These are phyloP conservation scores for Obelidium mucronatum DNA, from an alignment of 192 early-diverging fungal species.

Conservation along the genomic window DNA sequence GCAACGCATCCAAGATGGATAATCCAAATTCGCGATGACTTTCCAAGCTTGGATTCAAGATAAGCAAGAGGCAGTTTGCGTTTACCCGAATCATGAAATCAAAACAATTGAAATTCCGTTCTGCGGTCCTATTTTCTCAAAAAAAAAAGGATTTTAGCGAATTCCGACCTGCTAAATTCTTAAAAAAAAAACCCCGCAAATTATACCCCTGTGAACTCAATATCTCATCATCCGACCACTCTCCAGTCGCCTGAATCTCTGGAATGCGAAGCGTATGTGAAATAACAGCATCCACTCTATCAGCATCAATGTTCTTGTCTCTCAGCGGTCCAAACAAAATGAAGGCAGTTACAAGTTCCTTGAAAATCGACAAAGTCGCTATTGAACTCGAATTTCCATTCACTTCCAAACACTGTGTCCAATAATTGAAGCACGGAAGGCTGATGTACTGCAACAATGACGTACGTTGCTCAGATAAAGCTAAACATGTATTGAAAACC, in stretches of 20 bases:
- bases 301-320: constrained; percentile 53
- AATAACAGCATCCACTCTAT: constrained; percentile 57
- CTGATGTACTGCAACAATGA: too few species aligned
- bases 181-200: neutral
- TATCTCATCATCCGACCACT: neutral
- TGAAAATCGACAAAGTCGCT: constrained; percentile 4
- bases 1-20: constrained; percentile 8
- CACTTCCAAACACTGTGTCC: too few species aligned
- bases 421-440: too few species aligned
- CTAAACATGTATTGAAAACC: too few species aligned
- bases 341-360: constrained; percentile 38
- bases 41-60: constrained; percentile 37
- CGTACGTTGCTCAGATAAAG: too few species aligned
- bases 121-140: constrained; percentile 40
- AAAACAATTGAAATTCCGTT: constrained; percentile 51
- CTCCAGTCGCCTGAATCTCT: neutral
- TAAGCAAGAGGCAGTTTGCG: constrained; percentile 54
- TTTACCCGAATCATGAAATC: constrained; percentile 63
- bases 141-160: too few species aligned
- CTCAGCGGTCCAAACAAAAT: constrained; percentile 57
- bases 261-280: constrained; percentile 39
- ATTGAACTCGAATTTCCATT: neutral
- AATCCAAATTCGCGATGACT: constrained; percentile 41
- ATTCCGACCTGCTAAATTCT: too few species aligned
- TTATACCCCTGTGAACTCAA: neutral